A percentile compares a stretch with the other conserved stretches of the same genome.
Evolutionary conservation across 2,329 filamentous ascomycete genomes (phyloP).

Genomic region (Fusarium mundagurra): DNA sequence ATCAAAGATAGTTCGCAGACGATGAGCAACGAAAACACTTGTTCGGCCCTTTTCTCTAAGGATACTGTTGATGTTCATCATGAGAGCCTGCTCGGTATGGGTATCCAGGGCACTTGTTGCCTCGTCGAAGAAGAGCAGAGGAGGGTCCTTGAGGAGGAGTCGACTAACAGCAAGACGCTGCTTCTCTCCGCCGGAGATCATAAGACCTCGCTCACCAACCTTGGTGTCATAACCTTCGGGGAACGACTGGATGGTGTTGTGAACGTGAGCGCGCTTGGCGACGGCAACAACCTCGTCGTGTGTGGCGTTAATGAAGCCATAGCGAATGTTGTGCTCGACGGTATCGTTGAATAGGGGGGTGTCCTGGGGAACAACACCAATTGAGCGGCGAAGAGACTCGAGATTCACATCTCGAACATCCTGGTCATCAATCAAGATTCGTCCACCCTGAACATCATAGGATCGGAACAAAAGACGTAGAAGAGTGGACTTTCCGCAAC

Average conservation of each 20-base stretch:
- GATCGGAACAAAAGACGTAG: constrained; percentile 91
- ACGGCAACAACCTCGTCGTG: constrained; percentile 78
- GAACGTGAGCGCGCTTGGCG: constrained; percentile 83
- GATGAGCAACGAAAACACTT: constrained; percentile 94
- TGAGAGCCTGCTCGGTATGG: constrained; percentile 89
- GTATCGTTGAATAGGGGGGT: constrained; percentile 98
- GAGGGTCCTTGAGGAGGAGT: constrained; percentile 87
- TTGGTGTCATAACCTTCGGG: constrained; percentile 91
- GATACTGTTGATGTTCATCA: constrained; percentile 93
- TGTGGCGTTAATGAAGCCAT: constrained; percentile 83
- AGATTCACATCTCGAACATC: constrained; percentile 86
- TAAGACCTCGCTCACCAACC: constrained; percentile 93
- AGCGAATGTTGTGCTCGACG: constrained; percentile 94
- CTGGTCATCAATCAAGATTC: constrained; percentile 91
- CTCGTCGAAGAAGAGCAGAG: constrained; percentile 93
- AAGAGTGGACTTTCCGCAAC: constrained; percentile 96
- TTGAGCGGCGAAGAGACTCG: constrained; percentile 83
- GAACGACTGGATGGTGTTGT: constrained; percentile 81
- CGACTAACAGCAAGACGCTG: constrained; percentile 87
- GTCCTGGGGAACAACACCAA: constrained; percentile 96
- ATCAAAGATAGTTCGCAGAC: constrained; percentile 92
- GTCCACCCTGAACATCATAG: constrained; percentile 87
- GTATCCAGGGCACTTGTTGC: constrained; percentile 93
- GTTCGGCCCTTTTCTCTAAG: constrained; percentile 88
- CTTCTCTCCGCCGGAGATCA: constrained; percentile 96